Evolutionary conservation across 495 filamentous ascomycete species (phyloP).

Genomic region (Oidiodendron maius): DNA sequence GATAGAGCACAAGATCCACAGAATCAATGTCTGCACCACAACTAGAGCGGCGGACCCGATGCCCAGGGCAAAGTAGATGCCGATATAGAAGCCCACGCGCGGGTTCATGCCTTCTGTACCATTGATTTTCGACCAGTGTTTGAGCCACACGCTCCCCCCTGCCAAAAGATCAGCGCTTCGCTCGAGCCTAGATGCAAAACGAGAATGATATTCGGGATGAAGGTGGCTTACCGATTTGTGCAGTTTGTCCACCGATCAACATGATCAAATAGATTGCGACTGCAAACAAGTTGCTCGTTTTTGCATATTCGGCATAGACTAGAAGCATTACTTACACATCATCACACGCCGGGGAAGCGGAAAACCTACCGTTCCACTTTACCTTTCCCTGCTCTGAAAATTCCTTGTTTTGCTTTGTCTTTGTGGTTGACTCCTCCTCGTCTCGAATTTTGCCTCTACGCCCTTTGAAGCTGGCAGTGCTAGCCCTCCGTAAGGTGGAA

Average conservation of each 20-base stretch:
- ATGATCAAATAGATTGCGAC: constrained; percentile 76
- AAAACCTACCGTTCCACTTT: constrained; percentile 69
- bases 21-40: constrained; percentile 85
- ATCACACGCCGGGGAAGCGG: constrained; percentile 27
- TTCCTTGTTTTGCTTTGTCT: constrained; percentile 82
- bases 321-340: constrained; percentile 19
- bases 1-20: constrained; percentile 99
- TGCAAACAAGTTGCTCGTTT: constrained; percentile 82
- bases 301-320: constrained; percentile 85
- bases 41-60: constrained; percentile 82
- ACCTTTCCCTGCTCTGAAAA: constrained; percentile 90
- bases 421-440: constrained; percentile 66
- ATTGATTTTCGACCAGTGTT: constrained; percentile 83
- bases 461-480: constrained; percentile 82
- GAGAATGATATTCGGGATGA: constrained; percentile 7
- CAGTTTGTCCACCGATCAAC: constrained; percentile 73
- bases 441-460: constrained; percentile 77
- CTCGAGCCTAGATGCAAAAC: neutral
- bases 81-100: constrained; percentile 81
- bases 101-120: constrained; percentile 59
- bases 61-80: constrained; percentile 90
- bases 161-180: constrained; percentile 24
- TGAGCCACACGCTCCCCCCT: constrained; percentile 82
- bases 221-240: constrained; percentile 40
- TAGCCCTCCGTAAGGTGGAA: constrained; percentile 78